Base-by-base conservation (phyloP, 257 asterid genomes). In the Ajuga chamaepitys region DNA sequence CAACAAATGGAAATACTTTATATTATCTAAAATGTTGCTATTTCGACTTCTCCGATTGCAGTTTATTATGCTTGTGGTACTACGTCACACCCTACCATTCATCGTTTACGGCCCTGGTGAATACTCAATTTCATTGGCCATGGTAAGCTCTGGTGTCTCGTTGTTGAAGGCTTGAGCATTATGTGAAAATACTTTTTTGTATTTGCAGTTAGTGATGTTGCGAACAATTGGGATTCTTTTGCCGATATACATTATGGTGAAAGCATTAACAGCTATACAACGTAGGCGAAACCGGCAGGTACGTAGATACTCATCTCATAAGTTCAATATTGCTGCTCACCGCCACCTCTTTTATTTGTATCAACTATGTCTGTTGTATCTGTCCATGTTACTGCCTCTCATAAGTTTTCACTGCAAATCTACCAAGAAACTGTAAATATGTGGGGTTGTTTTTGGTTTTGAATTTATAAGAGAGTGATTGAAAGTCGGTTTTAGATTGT, bases 11-110 rank as follows among this genome's bases (percentile, higher is more conserved):
- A 4, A 37, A 8, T 13, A 53, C 14, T 46, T 35, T 20, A n/a
- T 2, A 22, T 46, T 9, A 21, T 46, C n/a, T 17, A 50, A 54
- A 5, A 11, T 20, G 37, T 11, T 53, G 9, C 59, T 16, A n/a
- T 62, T 10, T 52, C 16, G 54, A n/a, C 21, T 73, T 58, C 21
- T 69, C 11, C 56, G 30, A 55, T 12, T 73, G 75, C 77, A 92
- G 98, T 86, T 89, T 66, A 42, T 79, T 42, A 75, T 83, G 57
- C 86, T 89, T 70, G 81, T 89, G 76, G 83, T 92, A 16, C 30
- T 85, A 64, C 88, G 91, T 4, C 89, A 85, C 50, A 78, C 85
- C 55, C 70, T 83, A 42, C 87, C 93, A 8, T 65, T 81, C 74
- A 37, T 81, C 64, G 25, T 83, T 9, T 77, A 82, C 50, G 84